Evolutionary conservation across 2,329 filamentous ascomycete genomes (phyloP), one percentile per base, ranked within the genome.

Genomic region (Chrysosporium queenslandicum): DNA sequence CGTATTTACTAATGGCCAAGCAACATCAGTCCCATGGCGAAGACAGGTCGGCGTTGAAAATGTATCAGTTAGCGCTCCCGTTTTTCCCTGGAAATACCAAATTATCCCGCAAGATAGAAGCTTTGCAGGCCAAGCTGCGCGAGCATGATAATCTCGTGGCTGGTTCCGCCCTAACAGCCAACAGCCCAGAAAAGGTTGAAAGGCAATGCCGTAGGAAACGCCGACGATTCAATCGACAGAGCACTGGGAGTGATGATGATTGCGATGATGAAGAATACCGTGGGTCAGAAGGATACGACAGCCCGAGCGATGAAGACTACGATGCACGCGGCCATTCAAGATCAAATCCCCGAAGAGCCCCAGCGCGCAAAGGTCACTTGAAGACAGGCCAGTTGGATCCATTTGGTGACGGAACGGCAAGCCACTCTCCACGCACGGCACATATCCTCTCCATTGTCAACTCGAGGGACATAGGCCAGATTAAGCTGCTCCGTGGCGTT

Each of bases 61-160:
- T 92, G 81, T 96, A 94, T 64, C 84, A 91, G 65, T 74, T 87
- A 58, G 91, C 91, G 0, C 71, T 88, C 49, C 85, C 87, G 0
- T 92, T 81, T 68, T 97, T 97, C 61, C 90, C 90, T 0, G 83
- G 82, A 1, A 92, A 96, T 64, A 77, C 81, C 46, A 95, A 91
- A 69, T 74, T 84, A n/a, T 70, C 70, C 25, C 57, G 65, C 29
- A 83, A 82, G 65, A 81, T 83, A 59, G 66, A 69, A 21, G 68
- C 62, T 16, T 60, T 83, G 51, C 73, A 77, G 59, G 74, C 78
- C 37, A 75, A 74, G 32, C 68, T 80, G 37, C 29, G 18, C 11
- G 50, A n/a, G 2, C 16, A 40, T n/a, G 37, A 39, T 16, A 20
- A 8, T 21, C 9, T 30, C 3, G 9, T 6, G n/a, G 18, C 9